Evolutionary conservation across 305 asterid species (phyloP).

Genomic region (Fraxinus dipetala): DNA sequence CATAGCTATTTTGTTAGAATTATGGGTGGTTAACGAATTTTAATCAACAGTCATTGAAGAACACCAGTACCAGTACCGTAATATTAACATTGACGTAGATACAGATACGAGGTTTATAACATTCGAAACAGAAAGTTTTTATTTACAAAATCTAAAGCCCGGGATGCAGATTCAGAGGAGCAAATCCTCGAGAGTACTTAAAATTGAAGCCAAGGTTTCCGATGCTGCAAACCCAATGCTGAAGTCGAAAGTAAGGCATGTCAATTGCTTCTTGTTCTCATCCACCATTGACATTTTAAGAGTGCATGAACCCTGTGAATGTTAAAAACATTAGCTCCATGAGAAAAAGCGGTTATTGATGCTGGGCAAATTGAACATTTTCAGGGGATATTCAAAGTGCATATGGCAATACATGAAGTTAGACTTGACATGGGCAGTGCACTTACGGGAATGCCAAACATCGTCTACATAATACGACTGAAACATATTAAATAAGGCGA

Average conservation of each 20-base stretch:
- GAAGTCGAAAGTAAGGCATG: conserved; percentile 78
- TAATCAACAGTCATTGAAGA: background rate
- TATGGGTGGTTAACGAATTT: background rate
- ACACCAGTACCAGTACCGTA: background rate
- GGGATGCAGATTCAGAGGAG: background rate
- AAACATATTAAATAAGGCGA: background rate
- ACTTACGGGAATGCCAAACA: background rate
- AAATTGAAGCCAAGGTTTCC: conserved; percentile 18
- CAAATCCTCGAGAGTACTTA: conserved; percentile 22
- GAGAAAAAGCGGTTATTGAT: background rate
- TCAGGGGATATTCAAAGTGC: background rate
- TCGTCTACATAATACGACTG: background rate
- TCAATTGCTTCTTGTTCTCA: conserved; percentile 41
- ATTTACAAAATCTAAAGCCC: background rate
- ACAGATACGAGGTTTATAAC: background rate
- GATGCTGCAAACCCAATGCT: conserved; percentile 52
- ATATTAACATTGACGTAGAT: background rate
- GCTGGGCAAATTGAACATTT: background rate
- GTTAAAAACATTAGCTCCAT: conserved; percentile 1
- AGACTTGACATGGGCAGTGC: background rate
- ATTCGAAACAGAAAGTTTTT: background rate
- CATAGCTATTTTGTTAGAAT: background rate
- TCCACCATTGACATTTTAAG: conserved; percentile 62
- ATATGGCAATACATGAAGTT: background rate
- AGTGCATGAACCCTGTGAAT: conserved; percentile 63